Conservation (phyloP, 257 asterid genomes). For the Mentha longifolia region DNA sequence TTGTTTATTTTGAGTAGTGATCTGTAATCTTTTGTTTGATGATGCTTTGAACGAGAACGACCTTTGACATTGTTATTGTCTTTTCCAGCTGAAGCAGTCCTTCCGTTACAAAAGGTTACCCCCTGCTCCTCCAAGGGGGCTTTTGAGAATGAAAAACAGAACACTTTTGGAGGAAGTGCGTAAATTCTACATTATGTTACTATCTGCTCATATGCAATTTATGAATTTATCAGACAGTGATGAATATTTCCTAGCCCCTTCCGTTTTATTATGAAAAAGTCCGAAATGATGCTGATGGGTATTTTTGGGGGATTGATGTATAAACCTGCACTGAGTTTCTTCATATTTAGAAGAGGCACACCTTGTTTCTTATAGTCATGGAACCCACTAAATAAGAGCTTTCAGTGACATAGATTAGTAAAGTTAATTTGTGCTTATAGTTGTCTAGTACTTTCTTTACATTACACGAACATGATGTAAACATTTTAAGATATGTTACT, state of each 20-base stretch:
- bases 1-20: slow-evolving; percentile 17
- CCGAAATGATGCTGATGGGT: neutral
- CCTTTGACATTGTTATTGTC: slow-evolving; percentile 25
- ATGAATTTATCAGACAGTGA: slow-evolving; percentile 1
- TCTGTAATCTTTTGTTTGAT: slow-evolving; percentile 6
- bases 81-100: slow-evolving; percentile 64
- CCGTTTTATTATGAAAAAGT: neutral
- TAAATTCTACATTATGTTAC: slow-evolving; percentile 32
- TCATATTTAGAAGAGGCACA: slow-evolving; percentile 4
- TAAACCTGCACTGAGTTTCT: slow-evolving; percentile 1
- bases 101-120: slow-evolving; percentile 61
- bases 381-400: slow-evolving; percentile 8
- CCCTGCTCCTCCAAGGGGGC: slow-evolving; percentile 62
- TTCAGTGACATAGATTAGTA: slow-evolving; percentile 13
- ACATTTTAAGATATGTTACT: neutral
- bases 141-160: slow-evolving; percentile 50
- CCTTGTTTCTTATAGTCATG: slow-evolving; percentile 10
- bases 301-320: neutral
- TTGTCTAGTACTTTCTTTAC: neutral
- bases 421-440: neutral
- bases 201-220: slow-evolving; percentile 25
- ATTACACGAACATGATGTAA: neutral
- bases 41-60: slow-evolving; percentile 26
- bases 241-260: neutral
- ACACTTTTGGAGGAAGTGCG: slow-evolving; percentile 65